A percentile compares a stretch with the other conserved stretches of the same genome.
These are phyloP conservation scores for Aspergillus leporis DNA, from an alignment of 495 filamentous ascomycete genomes.

Conservation along the genomic window DNA sequence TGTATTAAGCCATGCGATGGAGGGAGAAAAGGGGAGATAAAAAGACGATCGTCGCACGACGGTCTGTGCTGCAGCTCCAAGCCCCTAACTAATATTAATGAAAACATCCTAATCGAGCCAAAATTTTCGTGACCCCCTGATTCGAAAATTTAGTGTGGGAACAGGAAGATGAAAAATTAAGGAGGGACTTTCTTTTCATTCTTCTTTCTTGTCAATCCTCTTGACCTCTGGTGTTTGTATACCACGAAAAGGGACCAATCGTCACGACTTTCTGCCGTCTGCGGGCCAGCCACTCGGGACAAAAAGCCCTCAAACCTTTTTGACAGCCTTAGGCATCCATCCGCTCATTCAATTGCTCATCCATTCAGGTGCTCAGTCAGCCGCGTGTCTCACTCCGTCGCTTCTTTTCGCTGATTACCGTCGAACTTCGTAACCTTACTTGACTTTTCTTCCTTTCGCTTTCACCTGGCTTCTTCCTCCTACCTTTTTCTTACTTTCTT, in stretches of 20 bases:
- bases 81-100: conserved; percentile 19
- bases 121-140: conserved; percentile 15
- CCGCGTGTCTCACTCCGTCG: conserved; percentile 19
- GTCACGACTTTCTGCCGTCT: neutral
- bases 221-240: neutral
- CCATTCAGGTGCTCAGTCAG: conserved; percentile 12
- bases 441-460: conserved; percentile 1
- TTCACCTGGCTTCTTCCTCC: neutral
- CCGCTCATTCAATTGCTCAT: neutral
- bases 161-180: neutral
- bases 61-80: conserved; percentile 24
- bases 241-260: neutral
- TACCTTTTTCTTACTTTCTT: conserved; percentile 11
- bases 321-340: conserved; percentile 3
- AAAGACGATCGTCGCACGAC: conserved; percentile 14
- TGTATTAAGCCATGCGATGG: neutral
- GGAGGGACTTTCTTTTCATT: neutral
- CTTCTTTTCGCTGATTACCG: conserved; percentile 8
- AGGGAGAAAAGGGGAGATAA: conserved; percentile 18
- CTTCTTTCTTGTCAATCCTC: conserved; percentile 1
- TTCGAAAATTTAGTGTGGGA: neutral
- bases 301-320: neutral
- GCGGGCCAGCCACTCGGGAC: neutral
- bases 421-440: conserved; percentile 7
- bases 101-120: conserved; percentile 1